Evolutionary conservation across 495 filamentous ascomycete species (phyloP).

Genomic region (Penicilliopsis zonata): DNA sequence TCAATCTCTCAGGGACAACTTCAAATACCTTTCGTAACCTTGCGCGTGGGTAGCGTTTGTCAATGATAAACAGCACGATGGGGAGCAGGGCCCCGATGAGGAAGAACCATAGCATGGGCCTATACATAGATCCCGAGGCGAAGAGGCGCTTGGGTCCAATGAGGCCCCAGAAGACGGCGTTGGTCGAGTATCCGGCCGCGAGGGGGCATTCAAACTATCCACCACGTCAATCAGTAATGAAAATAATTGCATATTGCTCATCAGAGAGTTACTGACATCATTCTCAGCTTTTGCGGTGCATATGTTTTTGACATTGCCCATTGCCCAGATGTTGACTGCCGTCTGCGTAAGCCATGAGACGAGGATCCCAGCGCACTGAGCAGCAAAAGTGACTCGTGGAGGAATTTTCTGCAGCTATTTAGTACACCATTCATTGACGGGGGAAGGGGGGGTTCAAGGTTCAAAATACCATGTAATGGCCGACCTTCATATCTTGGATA

Average conservation of each 20-base stretch:
- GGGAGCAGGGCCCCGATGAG: slow-evolving; percentile 43
- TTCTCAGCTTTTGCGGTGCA: slow-evolving; percentile 39
- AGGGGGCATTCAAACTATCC: slow-evolving; percentile 42
- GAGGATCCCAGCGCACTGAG: slow-evolving; percentile 43
- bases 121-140: slow-evolving; percentile 50
- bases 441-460: background rate
- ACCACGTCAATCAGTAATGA: too few species aligned
- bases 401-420: slow-evolving; percentile 32
- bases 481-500: slow-evolving; percentile 9
- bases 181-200: slow-evolving; percentile 43
- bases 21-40: slow-evolving; percentile 38
- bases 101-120: slow-evolving; percentile 44
- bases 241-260: background rate
- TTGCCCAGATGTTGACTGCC: slow-evolving; percentile 40
- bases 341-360: slow-evolving; percentile 45
- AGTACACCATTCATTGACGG: background rate
- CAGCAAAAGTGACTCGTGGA: slow-evolving; percentile 47
- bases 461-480: slow-evolving; percentile 40
- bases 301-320: slow-evolving; percentile 38
- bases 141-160: slow-evolving; percentile 46
- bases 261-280: slow-evolving; percentile 3
- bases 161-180: slow-evolving; percentile 44
- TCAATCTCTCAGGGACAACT: slow-evolving; percentile 29
- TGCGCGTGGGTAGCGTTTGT: slow-evolving; percentile 37
- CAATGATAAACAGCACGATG: slow-evolving; percentile 42